Conservation (phyloP, 192 early-diverging fungal genomes). For the Rhizophlyctis rosea region DNA sequence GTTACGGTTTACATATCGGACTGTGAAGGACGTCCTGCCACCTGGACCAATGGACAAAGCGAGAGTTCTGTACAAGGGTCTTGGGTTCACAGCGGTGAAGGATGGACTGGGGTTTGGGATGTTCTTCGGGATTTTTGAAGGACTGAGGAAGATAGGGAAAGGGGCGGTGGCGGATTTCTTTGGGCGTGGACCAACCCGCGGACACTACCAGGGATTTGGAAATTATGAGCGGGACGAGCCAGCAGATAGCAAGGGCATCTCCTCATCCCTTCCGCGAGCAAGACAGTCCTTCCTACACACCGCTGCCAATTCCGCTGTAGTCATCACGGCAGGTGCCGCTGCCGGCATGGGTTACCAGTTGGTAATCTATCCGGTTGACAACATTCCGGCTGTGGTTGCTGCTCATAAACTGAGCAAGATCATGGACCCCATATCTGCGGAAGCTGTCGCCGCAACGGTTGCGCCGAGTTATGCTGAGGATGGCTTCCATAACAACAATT, state of each 20-base stretch:
- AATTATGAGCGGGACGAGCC: slow-evolving; percentile 1
- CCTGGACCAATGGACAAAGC: slow-evolving; percentile 14
- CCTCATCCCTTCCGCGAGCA: background rate
- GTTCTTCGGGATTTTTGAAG: slow-evolving; percentile 55
- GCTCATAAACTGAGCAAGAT: background rate
- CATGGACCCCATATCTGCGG: background rate
- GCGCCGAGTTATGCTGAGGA: slow-evolving; percentile 23
- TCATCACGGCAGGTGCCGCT: slow-evolving; percentile 39
- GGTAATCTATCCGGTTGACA: slow-evolving; percentile 45
- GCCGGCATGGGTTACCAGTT: slow-evolving; percentile 48
- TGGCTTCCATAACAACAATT: slow-evolving; percentile 14
- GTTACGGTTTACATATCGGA: slow-evolving; percentile 18
- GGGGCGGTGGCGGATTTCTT: slow-evolving; percentile 29
- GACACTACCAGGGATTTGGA: slow-evolving; percentile 14
- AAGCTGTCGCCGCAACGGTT: slow-evolving; percentile 17
- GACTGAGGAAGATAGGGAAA: slow-evolving; percentile 32
- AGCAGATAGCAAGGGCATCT: background rate
- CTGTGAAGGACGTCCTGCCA: slow-evolving; percentile 18
- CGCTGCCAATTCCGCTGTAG: slow-evolving; percentile 29
- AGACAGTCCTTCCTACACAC: slow-evolving; percentile 16
- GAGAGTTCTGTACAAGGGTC: slow-evolving; percentile 33
- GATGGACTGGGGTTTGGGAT: slow-evolving; percentile 41
- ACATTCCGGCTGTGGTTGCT: slow-evolving; percentile 18
- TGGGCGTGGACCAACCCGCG: slow-evolving; percentile 3
- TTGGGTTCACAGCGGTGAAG: slow-evolving; percentile 27